Evolutionary conservation across 225 moss, liverwort and hornwort species (phyloP).

Genomic region (Bryoerythrophyllum caledonicum): DNA sequence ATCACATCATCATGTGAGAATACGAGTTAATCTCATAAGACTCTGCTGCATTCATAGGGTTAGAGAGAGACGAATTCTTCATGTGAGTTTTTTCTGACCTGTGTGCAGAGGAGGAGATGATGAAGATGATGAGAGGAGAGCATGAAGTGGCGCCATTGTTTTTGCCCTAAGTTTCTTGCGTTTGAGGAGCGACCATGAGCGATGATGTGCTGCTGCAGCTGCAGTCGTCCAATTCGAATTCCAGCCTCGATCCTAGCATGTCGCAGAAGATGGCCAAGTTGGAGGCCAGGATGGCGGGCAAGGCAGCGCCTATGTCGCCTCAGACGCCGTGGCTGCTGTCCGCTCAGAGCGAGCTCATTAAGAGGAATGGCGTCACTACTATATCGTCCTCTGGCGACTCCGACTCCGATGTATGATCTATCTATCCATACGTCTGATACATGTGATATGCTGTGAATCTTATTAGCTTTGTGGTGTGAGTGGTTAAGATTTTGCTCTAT

Average conservation of each 20-base stretch:
- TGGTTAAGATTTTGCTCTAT: background rate
- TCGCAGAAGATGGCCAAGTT: conserved; percentile 88
- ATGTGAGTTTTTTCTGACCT: too few relatives aligned
- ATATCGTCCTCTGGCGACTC: conserved; percentile 58
- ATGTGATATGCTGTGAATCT: background rate
- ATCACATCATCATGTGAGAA: too few relatives aligned
- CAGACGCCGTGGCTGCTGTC: conserved; percentile 45
- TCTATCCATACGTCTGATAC: too few relatives aligned
- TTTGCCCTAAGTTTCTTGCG: conserved; percentile 1
- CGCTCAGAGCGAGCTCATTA: conserved; percentile 32
- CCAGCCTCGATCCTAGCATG: conserved; percentile 70
- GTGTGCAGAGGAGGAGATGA: background rate
- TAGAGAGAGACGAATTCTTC: too few relatives aligned
- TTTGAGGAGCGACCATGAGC: conserved; percentile 45
- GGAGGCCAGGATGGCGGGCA: conserved; percentile 92
- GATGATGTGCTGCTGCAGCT: conserved; percentile 84
- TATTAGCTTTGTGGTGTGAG: background rate
- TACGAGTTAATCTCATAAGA: too few relatives aligned
- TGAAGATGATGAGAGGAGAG: conserved; percentile 12
- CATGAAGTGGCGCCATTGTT: conserved; percentile 12
- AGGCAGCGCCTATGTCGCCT: conserved; percentile 42
- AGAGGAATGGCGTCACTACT: conserved; percentile 47
- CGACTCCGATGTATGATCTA: conserved; percentile 46
- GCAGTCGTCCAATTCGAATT: conserved; percentile 87
- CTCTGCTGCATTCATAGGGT: too few relatives aligned